Percentiles rank a stretch among this genome's conserved stretches.
These are phyloP conservation scores for Pseudocercospora fuligena DNA, from an alignment of 2,329 filamentous ascomycete species.

Conservation along the genomic window DNA sequence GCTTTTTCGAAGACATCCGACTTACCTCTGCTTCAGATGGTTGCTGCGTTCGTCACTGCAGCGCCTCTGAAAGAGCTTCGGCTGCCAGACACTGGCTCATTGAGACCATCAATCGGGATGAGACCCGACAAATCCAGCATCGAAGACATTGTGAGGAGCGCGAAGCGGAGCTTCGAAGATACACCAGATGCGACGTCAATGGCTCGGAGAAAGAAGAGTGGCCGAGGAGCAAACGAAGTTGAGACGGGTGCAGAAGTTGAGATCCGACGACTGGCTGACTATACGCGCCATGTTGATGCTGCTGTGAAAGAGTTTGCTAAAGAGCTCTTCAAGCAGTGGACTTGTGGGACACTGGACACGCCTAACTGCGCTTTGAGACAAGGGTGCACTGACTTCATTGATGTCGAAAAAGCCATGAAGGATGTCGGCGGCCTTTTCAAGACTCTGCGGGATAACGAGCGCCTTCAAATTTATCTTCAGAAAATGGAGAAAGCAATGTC, in stretches of 20 bases:
- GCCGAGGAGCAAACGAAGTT: not conserved
- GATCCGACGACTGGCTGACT: conserved; percentile 10
- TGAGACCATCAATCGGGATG: not conserved
- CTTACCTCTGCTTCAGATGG: conserved; percentile 46
- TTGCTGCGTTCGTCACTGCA: not conserved
- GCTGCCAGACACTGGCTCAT: not conserved
- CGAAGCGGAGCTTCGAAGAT: conserved; percentile 2
- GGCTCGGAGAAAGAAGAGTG: not conserved
- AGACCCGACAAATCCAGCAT: not conserved
- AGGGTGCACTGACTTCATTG: not conserved
- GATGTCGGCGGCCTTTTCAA: conserved; percentile 3
- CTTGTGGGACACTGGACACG: not conserved
- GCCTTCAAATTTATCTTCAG: conserved; percentile 3
- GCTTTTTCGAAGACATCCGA: conserved; percentile 47
- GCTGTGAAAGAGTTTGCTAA: conserved; percentile 1
- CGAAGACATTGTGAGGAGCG: conserved; percentile 4
- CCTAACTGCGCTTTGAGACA: not conserved
- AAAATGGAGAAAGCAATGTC: not conserved
- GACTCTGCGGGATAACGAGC: conserved; percentile 14
- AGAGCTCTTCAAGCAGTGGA: conserved; percentile 11
- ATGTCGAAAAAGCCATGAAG: not conserved
- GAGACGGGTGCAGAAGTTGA: not conserved
- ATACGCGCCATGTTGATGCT: conserved; percentile 4
- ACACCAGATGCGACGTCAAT: conserved; percentile 11
- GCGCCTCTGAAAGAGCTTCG: not conserved